These are phyloP conservation scores for Calonectria naviculata DNA, from an alignment of 2,329 filamentous ascomycete genomes.

Conservation along the genomic window DNA sequence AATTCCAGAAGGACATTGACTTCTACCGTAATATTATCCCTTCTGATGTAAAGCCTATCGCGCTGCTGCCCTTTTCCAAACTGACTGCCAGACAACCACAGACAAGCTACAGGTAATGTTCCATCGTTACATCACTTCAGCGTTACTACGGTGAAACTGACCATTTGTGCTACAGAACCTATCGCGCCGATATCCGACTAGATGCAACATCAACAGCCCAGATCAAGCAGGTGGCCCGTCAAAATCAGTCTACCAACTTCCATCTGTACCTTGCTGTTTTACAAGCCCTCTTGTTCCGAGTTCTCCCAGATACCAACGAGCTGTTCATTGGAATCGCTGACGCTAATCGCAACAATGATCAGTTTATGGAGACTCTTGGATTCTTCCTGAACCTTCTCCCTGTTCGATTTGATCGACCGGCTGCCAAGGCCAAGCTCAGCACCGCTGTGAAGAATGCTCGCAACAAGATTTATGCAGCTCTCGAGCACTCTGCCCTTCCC, in stretches of 20 bases:
- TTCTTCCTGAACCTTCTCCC: constrained; percentile 5
- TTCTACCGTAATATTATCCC: background rate
- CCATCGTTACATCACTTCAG: too few species aligned
- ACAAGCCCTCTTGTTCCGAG: constrained; percentile 33
- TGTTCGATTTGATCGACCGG: background rate
- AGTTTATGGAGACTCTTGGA: background rate
- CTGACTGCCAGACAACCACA: background rate
- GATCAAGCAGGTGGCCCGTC: background rate
- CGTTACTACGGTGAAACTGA: too few species aligned
- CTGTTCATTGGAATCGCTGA: background rate
- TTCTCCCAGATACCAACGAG: background rate
- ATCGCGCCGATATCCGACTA: background rate
- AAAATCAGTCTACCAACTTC: background rate
- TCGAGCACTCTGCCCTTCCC: constrained; percentile 57
- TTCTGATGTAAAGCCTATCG: background rate
- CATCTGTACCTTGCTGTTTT: constrained; percentile 31
- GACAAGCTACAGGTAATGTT: background rate
- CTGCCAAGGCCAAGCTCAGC: constrained; percentile 57
- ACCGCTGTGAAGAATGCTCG: constrained; percentile 45
- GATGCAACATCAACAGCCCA: background rate
- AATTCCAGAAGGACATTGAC: background rate
- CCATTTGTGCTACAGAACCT: background rate
- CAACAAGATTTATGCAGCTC: constrained; percentile 44
- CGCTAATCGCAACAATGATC: background rate
- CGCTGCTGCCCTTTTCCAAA: background rate